phyloP scores from a whole-genome alignment of 164 flowering plant genomes.

The Tetracentron sinense region DNA sequence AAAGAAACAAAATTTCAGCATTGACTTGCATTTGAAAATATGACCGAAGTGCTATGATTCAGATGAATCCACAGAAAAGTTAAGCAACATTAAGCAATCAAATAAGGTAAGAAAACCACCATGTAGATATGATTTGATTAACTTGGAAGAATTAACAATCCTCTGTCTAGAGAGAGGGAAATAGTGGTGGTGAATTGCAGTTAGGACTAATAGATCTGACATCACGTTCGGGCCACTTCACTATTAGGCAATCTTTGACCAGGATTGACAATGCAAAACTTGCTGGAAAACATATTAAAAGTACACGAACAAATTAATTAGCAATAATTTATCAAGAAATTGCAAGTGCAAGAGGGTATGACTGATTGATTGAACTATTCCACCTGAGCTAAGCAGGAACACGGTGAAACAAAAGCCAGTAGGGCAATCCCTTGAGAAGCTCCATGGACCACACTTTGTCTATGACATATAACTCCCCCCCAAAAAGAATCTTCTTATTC shows the following conservation, averaged over 20 bases:
- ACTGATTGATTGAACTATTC: conserved; percentile 1
- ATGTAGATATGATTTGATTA: background rate
- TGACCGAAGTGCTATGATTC: background rate
- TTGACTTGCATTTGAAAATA: conserved; percentile 1
- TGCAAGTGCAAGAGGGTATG: background rate
- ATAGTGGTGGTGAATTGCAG: background rate
- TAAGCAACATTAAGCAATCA: background rate
- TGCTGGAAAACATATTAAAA: background rate
- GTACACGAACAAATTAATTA: background rate
- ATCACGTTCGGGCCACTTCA: background rate
- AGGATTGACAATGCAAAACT: background rate
- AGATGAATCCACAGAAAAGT: background rate
- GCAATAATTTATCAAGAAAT: background rate
- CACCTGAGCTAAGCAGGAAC: conserved; percentile 7
- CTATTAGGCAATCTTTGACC: background rate
- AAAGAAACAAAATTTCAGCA: conserved; percentile 4
- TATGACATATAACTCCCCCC: background rate
- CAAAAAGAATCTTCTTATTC: background rate
- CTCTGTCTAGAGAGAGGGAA: too few relatives aligned
- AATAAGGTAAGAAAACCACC: background rate
- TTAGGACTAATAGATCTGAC: too few relatives aligned
- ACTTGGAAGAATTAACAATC: background rate
- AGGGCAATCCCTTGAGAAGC: background rate
- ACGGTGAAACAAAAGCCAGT: background rate
- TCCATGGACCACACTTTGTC: background rate